Evolutionary conservation across 257 asterid species (phyloP).

Genomic region (Penstemon newberryi): DNA sequence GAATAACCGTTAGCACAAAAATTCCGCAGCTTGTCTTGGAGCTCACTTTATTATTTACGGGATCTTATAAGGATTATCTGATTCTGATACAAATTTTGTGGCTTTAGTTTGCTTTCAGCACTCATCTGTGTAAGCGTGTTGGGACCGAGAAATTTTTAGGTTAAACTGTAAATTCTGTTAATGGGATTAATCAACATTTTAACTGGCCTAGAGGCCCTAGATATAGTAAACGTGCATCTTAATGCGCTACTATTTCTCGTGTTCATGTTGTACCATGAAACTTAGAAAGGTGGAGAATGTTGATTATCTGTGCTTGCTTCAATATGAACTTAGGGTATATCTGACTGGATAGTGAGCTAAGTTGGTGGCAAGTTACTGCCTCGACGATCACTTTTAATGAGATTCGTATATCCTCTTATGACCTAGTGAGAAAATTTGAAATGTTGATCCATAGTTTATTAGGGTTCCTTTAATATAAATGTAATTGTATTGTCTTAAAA

Average conservation of each 20-base stretch:
- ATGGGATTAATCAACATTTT: background rate
- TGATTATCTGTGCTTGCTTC: no score
- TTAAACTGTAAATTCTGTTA: background rate
- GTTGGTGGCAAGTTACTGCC: no score
- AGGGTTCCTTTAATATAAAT: no score
- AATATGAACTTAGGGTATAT: no score
- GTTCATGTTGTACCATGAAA: background rate
- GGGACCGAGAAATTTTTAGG: background rate
- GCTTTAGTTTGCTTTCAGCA: background rate
- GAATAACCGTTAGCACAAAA: background rate
- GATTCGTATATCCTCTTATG: no score
- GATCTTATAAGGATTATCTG: background rate
- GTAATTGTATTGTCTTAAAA: no score
- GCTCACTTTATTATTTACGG: background rate
- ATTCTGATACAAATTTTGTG: constrained; percentile 7
- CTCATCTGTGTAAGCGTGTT: background rate
- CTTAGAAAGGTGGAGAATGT: background rate
- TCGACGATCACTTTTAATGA: no score
- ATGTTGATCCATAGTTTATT: no score
- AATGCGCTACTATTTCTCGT: background rate
- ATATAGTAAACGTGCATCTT: background rate
- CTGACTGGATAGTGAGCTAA: no score
- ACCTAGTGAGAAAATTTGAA: no score
- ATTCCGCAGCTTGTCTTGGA: constrained; percentile 2
- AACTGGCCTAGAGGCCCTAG: background rate